Evolutionary conservation across 768 basidiomycete species (phyloP), one percentile per base, ranked within the genome.

Genomic region (Boletus rubropictus): DNA sequence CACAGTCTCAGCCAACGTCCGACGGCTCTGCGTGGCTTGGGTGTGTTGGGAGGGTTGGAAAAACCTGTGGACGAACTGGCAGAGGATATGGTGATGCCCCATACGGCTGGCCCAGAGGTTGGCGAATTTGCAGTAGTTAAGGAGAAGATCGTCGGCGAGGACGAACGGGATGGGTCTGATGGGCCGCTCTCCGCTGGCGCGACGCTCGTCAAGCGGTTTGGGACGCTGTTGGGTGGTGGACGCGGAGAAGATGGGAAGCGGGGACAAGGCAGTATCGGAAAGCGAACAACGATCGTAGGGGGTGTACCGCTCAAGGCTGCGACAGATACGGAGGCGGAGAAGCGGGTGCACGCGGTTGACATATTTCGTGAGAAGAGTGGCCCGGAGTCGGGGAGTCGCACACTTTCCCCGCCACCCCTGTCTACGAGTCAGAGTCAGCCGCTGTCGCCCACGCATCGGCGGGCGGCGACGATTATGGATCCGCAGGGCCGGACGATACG

Each of bases 1-100:
- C 89, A 91, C 62, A 88, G 86, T 59, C 74, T 92, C 65, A 87
- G 84, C 55, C 86, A 89, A 60, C 69, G 87, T 17, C 89, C 86
- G 10, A 67, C 60, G 2, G 67, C 65, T 3, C 55, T 75, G 17
- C 72, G 79, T 36, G 77, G 79, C 3, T 79, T 81, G 78, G 73
- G 76, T 21, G 74, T 83, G 69, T 81, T 85, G 62, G 81, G 82
- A 12, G 58, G 59, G 24, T 34, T 53, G 3, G 66, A 61, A 42
- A 67, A 57, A 43, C 61, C 61, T 17, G 67, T 70, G 29, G 74
- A 75, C 41, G 80, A 80, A 59, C 61, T 69, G 22, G 73, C 71
- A 8, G 63, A 61, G 39, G 63, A 62, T 22, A 48, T 50, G 20
- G 69, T 74, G 43, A 63, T 69, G 1, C 82, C 84, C 0, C 74